These are phyloP conservation scores for Cardamine resedifolia DNA, from an alignment of 345 rosid genomes.

Conservation along the genomic window DNA sequence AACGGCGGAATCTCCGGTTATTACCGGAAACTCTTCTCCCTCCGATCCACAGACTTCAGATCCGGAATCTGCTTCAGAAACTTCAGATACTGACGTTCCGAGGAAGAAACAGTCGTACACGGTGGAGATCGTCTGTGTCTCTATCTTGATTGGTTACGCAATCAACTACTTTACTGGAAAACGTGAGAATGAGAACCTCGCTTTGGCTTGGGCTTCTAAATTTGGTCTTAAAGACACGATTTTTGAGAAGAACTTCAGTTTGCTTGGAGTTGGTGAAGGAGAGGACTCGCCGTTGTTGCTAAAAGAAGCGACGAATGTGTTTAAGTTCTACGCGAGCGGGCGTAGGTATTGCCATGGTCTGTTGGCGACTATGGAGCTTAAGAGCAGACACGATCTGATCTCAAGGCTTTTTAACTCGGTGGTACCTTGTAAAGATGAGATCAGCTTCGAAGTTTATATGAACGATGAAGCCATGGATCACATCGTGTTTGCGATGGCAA, in stretches of 20 bases:
- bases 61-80: constrained; percentile 33
- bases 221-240: constrained; percentile 70
- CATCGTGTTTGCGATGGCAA: constrained; percentile 72
- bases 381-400: constrained; percentile 92
- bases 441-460: constrained; percentile 87
- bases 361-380: constrained; percentile 90
- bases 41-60: constrained; percentile 34
- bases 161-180: constrained; percentile 86
- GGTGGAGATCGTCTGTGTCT: constrained; percentile 63
- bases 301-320: constrained; percentile 85
- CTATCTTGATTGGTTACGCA: constrained; percentile 58
- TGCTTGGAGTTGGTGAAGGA: constrained; percentile 68
- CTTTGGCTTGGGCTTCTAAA: constrained; percentile 85
- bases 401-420: constrained; percentile 69
- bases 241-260: constrained; percentile 84
- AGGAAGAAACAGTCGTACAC: constrained; percentile 46
- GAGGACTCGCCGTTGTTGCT: constrained; percentile 84
- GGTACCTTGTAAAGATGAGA: constrained; percentile 90
- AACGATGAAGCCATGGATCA: constrained; percentile 94
- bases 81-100: not conserved
- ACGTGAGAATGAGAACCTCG: constrained; percentile 82
- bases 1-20: constrained; percentile 1
- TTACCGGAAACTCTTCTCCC: constrained; percentile 37
- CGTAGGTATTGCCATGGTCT: constrained; percentile 92
- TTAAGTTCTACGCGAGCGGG: constrained; percentile 94